phyloP scores from a whole-genome alignment of 345 rosid species.

The Acer yangbiense region DNA sequence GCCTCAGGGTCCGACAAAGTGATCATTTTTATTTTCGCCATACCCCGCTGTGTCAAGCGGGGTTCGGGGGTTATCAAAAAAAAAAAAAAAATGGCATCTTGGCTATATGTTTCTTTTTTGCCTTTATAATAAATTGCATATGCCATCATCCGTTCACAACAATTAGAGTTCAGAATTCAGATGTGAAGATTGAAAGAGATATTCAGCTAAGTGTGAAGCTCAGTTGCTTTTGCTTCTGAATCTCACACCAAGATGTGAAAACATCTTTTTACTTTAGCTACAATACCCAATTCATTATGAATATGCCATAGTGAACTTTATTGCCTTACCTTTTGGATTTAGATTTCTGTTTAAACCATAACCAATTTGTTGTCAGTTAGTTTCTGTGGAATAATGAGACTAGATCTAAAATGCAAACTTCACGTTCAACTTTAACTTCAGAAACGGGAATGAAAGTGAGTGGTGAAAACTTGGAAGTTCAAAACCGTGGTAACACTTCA shows the following conservation, averaged over 20 bases:
- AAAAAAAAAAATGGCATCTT: too few species aligned
- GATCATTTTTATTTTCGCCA: too few species aligned
- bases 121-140: not conserved
- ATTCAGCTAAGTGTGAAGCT: not conserved
- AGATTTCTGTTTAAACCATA: not conserved
- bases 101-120: not conserved
- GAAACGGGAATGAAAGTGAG: not conserved
- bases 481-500: not conserved
- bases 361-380: not conserved
- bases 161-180: not conserved
- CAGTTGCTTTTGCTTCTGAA: not conserved
- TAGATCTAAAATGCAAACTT: not conserved
- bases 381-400: not conserved
- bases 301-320: not conserved
- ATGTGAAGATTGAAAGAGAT: not conserved
- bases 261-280: not conserved
- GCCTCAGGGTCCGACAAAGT: too few species aligned
- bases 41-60: too few species aligned
- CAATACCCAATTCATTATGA: not conserved
- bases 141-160: not conserved
- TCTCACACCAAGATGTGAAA: not conserved
- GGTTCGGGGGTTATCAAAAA: too few species aligned
- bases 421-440: not conserved
- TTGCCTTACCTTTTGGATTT: not conserved
- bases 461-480: not conserved